Percentiles rank a stretch among this genome's conserved stretches.
phyloP scores from a whole-genome alignment of 2,329 filamentous ascomycete species.

The Fusarium albosuccineum region DNA sequence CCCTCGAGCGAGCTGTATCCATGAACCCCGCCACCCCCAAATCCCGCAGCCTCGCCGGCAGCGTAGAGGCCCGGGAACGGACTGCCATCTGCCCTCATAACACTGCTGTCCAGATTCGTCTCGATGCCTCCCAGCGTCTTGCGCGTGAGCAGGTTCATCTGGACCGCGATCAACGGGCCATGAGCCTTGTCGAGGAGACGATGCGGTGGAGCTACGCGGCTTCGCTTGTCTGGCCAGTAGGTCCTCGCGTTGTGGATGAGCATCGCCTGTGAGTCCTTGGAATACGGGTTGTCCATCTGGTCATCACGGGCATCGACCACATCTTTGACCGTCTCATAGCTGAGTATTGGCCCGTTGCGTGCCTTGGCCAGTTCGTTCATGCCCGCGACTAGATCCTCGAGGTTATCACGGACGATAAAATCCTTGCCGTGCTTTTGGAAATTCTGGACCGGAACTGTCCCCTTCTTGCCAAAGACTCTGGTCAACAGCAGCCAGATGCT shows the following conservation, averaged over 20 bases:
- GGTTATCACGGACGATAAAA: slow-evolving; percentile 69
- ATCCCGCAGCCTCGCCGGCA: slow-evolving; percentile 71
- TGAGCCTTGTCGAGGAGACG: slow-evolving; percentile 65
- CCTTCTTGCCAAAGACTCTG: slow-evolving; percentile 65
- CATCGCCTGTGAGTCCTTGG: slow-evolving; percentile 73
- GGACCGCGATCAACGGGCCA: slow-evolving; percentile 71
- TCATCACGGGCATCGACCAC: slow-evolving; percentile 66
- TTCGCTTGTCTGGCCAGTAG: slow-evolving; percentile 67
- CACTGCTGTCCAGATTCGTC: slow-evolving; percentile 69
- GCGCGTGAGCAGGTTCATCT: slow-evolving; percentile 71
- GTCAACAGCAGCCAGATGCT: slow-evolving; percentile 65
- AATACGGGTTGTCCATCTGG: slow-evolving; percentile 68
- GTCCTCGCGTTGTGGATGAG: slow-evolving; percentile 68
- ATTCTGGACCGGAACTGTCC: slow-evolving; percentile 67
- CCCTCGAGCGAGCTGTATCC: slow-evolving; percentile 73
- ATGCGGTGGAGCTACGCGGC: slow-evolving; percentile 67
- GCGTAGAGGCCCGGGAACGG: slow-evolving; percentile 69
- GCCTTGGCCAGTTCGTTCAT: slow-evolving; percentile 69
- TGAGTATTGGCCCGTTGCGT: slow-evolving; percentile 61
- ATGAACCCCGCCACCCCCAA: slow-evolving; percentile 73
- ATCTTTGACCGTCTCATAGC: slow-evolving; percentile 58
- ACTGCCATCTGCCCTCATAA: slow-evolving; percentile 63
- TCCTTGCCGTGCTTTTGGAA: slow-evolving; percentile 71
- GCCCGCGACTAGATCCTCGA: slow-evolving; percentile 66
- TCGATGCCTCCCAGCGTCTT: slow-evolving; percentile 73